Conservation (phyloP, 768 basidiomycete genomes). For the Candolleomyces efflorescens region DNA sequence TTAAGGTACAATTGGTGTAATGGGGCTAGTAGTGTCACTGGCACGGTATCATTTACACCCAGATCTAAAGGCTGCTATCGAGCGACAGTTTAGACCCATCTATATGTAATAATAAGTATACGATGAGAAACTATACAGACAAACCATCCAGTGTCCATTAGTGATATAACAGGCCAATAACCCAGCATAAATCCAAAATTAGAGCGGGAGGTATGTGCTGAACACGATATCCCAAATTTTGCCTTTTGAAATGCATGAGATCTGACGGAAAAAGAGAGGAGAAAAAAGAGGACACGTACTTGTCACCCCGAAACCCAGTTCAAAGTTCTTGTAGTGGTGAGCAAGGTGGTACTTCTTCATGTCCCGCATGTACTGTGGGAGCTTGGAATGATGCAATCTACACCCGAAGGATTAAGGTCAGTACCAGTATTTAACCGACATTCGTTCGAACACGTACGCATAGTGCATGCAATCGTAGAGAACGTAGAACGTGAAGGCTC, state of each 20-base stretch:
- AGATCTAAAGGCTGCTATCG: background rate
- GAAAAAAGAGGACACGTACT: conserved; percentile 44
- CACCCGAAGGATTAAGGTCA: conserved; percentile 9
- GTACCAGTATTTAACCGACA: background rate
- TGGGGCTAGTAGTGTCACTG: background rate
- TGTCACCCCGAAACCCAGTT: conserved; percentile 95
- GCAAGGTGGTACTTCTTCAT: conserved; percentile 98
- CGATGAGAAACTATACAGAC: too few species aligned
- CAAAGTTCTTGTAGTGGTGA: conserved; percentile 98
- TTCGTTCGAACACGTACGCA: conserved; percentile 48
- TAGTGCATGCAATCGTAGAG: conserved; percentile 92
- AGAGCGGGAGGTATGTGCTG: conserved; percentile 73
- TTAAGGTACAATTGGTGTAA: background rate
- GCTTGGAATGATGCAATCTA: conserved; percentile 79
- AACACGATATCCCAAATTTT: conserved; percentile 96
- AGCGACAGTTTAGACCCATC: background rate
- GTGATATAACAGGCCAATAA: too few species aligned
- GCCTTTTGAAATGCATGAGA: conserved; percentile 33
- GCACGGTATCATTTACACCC: background rate
- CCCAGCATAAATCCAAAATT: background rate
- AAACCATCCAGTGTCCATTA: too few species aligned
- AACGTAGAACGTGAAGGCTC: conserved; percentile 75
- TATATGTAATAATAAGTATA: too few species aligned
- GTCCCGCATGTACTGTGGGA: conserved; percentile 82
- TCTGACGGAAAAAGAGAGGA: background rate